phyloP scores from a whole-genome alignment of 2,329 filamentous ascomycete genomes.

The Ustilaginoidea virens region DNA sequence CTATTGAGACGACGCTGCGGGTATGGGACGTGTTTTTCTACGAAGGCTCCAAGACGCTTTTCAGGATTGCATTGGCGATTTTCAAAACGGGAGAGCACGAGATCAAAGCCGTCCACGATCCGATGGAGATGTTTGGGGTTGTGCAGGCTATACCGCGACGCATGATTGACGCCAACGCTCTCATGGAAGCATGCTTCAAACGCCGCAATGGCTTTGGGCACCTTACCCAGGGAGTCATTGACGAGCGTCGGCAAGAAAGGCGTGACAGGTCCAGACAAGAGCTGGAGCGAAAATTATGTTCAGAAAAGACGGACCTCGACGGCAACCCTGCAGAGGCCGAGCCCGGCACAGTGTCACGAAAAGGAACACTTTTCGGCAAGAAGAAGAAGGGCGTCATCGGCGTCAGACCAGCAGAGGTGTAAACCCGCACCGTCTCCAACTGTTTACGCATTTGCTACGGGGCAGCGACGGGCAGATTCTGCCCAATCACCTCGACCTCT shows the following conservation, averaged over 20 bases:
- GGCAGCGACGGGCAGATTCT: too few relatives aligned
- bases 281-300: slow-evolving; percentile 11
- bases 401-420: slow-evolving; percentile 6
- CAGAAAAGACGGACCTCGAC: slow-evolving; percentile 13
- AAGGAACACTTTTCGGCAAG: slow-evolving; percentile 29
- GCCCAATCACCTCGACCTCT: too few relatives aligned
- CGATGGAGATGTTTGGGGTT: slow-evolving; percentile 91
- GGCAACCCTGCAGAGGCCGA: slow-evolving; percentile 17
- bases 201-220: slow-evolving; percentile 68
- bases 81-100: slow-evolving; percentile 78
- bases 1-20: slow-evolving; percentile 78
- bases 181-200: slow-evolving; percentile 74
- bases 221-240: slow-evolving; percentile 68
- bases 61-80: slow-evolving; percentile 77
- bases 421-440: background rate
- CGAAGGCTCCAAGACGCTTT: slow-evolving; percentile 85
- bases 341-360: slow-evolving; percentile 17
- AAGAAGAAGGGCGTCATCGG: slow-evolving; percentile 19
- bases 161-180: slow-evolving; percentile 64
- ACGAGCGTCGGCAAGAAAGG: slow-evolving; percentile 57
- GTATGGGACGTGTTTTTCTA: slow-evolving; percentile 97
- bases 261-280: slow-evolving; percentile 37
- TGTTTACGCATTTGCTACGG: too few relatives aligned
- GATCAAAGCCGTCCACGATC: slow-evolving; percentile 65
- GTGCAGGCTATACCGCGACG: slow-evolving; percentile 75